These are phyloP conservation scores for Boletellus ananas DNA, from an alignment of 768 basidiomycete species.

Conservation along the genomic window DNA sequence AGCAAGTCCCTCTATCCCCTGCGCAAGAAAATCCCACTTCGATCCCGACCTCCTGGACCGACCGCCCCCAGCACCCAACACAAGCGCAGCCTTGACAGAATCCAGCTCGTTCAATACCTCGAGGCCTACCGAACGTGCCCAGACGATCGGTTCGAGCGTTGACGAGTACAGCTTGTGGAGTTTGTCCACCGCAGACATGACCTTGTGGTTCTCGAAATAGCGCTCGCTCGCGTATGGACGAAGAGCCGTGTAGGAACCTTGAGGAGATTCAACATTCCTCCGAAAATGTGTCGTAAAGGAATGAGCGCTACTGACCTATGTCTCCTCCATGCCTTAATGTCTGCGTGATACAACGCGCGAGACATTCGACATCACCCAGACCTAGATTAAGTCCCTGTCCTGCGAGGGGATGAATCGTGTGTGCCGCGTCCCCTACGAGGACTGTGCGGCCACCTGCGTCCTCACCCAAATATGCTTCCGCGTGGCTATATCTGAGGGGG, in stretches of 20 bases:
- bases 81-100: slow-evolving; percentile 74
- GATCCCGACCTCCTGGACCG: slow-evolving; percentile 29
- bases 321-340: slow-evolving; percentile 69
- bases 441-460: slow-evolving; percentile 66
- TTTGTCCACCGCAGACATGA: slow-evolving; percentile 85
- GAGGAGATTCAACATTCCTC: background rate
- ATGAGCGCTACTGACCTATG: slow-evolving; percentile 52
- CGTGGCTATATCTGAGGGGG: slow-evolving; percentile 83
- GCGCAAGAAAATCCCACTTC: slow-evolving; percentile 33
- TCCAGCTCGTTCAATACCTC: slow-evolving; percentile 91
- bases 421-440: slow-evolving; percentile 94
- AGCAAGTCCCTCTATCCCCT: slow-evolving; percentile 44
- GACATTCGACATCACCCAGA: slow-evolving; percentile 76
- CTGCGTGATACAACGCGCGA: slow-evolving; percentile 60
- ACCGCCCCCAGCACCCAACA: slow-evolving; percentile 69
- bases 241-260: slow-evolving; percentile 74
- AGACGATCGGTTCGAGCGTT: slow-evolving; percentile 67
- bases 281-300: background rate
- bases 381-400: slow-evolving; percentile 96
- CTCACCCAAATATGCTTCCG: slow-evolving; percentile 81
- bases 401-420: slow-evolving; percentile 90
- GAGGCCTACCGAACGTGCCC: slow-evolving; percentile 82
- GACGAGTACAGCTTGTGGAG: slow-evolving; percentile 82
- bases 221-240: slow-evolving; percentile 74
- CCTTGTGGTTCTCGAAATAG: slow-evolving; percentile 81